phyloP scores from a whole-genome alignment of 257 asterid species.

The Ilex asprella region DNA sequence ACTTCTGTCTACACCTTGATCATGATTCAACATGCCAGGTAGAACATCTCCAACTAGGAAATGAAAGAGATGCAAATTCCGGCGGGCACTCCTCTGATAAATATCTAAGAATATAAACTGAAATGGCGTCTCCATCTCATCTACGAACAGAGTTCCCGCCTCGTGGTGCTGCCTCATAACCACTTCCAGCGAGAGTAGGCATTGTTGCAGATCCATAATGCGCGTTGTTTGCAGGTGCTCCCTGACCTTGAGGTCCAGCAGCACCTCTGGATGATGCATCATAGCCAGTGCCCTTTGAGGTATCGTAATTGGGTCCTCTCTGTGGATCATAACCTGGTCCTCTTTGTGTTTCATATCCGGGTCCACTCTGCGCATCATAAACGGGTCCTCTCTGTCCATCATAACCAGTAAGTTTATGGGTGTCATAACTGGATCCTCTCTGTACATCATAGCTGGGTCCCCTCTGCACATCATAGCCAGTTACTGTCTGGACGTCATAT shows the following conservation, averaged over 20 bases:
- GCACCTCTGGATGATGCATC: constrained; percentile 36
- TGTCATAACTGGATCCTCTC: constrained; percentile 46
- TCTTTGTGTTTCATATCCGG: not conserved
- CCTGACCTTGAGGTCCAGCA: constrained; percentile 54
- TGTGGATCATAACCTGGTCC: constrained; percentile 13
- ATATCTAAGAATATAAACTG: too few species aligned
- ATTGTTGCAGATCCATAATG: constrained; percentile 38
- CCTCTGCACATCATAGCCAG: constrained; percentile 39
- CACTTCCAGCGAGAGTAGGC: constrained; percentile 32
- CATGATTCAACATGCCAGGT: too few species aligned
- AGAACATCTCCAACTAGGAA: too few species aligned
- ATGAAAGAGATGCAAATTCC: too few species aligned
- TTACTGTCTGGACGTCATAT: constrained; percentile 34
- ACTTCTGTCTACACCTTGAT: too few species aligned
- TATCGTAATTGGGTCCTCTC: constrained; percentile 24
- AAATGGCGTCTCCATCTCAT: constrained; percentile 16
- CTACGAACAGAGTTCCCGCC: constrained; percentile 51
- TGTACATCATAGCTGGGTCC: constrained; percentile 38
- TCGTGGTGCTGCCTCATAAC: constrained; percentile 35
- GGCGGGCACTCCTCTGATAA: too few species aligned
- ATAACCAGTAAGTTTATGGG: not conserved
- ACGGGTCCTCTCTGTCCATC: constrained; percentile 27
- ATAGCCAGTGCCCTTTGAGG: constrained; percentile 25
- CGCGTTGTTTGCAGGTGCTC: constrained; percentile 25
- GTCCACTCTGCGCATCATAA: constrained; percentile 23